Base-by-base conservation (phyloP, 768 basidiomycete genomes). In the Pleurotus ostreatus region DNA sequence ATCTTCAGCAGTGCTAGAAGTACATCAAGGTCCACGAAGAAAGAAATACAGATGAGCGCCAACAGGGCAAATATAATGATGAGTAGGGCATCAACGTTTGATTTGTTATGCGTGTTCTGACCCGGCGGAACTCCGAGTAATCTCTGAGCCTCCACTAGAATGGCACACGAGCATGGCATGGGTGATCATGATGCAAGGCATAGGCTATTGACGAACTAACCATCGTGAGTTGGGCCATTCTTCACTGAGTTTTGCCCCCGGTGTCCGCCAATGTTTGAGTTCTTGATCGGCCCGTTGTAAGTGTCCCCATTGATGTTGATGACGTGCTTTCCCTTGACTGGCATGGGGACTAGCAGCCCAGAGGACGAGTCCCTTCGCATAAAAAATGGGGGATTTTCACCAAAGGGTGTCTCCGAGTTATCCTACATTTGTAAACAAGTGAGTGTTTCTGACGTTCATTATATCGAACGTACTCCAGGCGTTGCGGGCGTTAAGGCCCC, bases 21-120 rank as follows among this genome's bases (percentile, higher is more conserved):
- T 13, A 51, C 49, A 30, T 51, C 49, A 9, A 51, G 16, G 37
- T 51, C 49, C 30, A 51, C 49, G 30, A 38, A 37, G 30, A 51
- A 37, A n/a, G 13, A 30, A 22, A 51, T 13, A n/a, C 23, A 11
- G 20, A 34, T 30, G 23, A 51, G 16, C 3, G 30, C 22, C 22
- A 37, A 5, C 9, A 51, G 25, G 1, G 18, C 30, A 22, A 34
- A 25, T 13, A 16, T 0, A 13, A 51, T 18, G 23, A 26, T 11
- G 8, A 51, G 30, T 12, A 51, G 2, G 3, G 16, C 49, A 15
- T 51, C 30, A 9, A 3, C 8, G 8, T 30, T 8, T 3, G 30
- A 3, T 9, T 34, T 34, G 7, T 11, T 34, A 34, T 34, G 30
- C 30, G 11, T 4, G 30, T 11, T 9, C 13, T 37, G 48, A 15